A percentile compares a stretch with the other conserved stretches of the same genome.
These are phyloP conservation scores for Amorphotheca resinae DNA, from an alignment of 495 filamentous ascomycete species.

Conservation along the genomic window DNA sequence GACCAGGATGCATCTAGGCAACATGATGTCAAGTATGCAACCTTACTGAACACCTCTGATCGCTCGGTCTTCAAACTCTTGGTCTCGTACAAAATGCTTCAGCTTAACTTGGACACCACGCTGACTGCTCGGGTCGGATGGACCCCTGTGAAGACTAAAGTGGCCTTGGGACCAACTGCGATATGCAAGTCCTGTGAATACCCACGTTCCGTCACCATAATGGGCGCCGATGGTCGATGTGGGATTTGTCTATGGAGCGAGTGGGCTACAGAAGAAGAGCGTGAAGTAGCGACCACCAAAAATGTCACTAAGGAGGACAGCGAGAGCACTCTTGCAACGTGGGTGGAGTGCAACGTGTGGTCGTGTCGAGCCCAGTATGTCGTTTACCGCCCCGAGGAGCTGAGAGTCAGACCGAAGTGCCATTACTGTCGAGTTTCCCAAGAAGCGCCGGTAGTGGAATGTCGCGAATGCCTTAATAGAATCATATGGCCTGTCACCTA, in stretches of 20 bases:
- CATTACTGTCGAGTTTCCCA: slow-evolving; percentile 27
- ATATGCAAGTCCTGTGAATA: slow-evolving; percentile 29
- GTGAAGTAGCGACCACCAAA: slow-evolving; percentile 5
- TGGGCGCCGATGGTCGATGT: slow-evolving; percentile 26
- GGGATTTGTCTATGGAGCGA: slow-evolving; percentile 23
- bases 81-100: slow-evolving; percentile 35
- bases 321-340: slow-evolving; percentile 18
- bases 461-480: slow-evolving; percentile 27
- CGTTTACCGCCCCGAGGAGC: slow-evolving; percentile 26
- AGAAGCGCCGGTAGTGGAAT: slow-evolving; percentile 23
- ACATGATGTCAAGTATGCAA: not conserved
- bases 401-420: slow-evolving; percentile 32
- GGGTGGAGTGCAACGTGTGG: slow-evolving; percentile 30
- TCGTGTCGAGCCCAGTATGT: slow-evolving; percentile 35
- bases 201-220: slow-evolving; percentile 34
- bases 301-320: slow-evolving; percentile 23
- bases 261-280: slow-evolving; percentile 4
- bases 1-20: slow-evolving; percentile 1
- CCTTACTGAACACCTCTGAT: slow-evolving; percentile 22
- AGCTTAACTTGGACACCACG: slow-evolving; percentile 29
- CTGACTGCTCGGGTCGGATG: slow-evolving; percentile 27
- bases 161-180: slow-evolving; percentile 25
- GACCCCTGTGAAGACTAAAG: slow-evolving; percentile 29
- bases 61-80: slow-evolving; percentile 27
- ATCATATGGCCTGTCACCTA: slow-evolving; percentile 32